Base-by-base conservation (phyloP, 306 rosid genomes). In the Prunus armeniaca region DNA sequence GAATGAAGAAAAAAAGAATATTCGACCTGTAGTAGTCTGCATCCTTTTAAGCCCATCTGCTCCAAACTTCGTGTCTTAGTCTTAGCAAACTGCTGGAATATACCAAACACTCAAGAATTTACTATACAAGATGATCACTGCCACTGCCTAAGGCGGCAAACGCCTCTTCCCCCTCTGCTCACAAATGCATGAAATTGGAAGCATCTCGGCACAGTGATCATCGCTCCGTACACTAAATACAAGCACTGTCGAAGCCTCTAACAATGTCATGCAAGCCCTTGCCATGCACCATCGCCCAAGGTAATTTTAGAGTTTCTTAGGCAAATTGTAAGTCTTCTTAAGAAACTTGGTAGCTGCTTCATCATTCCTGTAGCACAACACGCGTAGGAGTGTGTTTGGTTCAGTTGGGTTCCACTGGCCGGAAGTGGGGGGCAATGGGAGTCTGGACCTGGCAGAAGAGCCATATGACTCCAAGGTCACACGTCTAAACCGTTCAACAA, bases 361-460 rank as follows among this genome's bases (percentile, higher is more conserved):
- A 71, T 95, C 99, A 13, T 89, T 95, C 74, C 99, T 79, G 82
- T 92, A 83, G 86, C 99, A 95, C 79, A 95, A 66, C 75, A 90
- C 89, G 11, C 99, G 99, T 46, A 95, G 84, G 68, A 95, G 84
- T 17, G 99, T 92, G 89, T 95, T 95, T 47, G 99, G 96, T 46
- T 95, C 99, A 12, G 91, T 79, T 65, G 97, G 94, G 73, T 84
- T 85, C 99, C 99, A 95, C 82, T 95, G 93, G 66, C 97, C 97
- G 0, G 99, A 83, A 76, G 99, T 90, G 55, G 97, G 97, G 69
- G 99, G 99, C 52, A 95, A 80, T 76, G 97, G 99, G 76, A 95
- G 91, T 75, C 81, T 92, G 78, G 97, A 95, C 88, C 89, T 87
- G 64, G 90, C 93, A 43, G 96, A 88, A 54, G 97, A 88, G 79